Base-by-base conservation (phyloP, 1,284 basidiomycete genomes). In the Wolfiporia cocos region DNA sequence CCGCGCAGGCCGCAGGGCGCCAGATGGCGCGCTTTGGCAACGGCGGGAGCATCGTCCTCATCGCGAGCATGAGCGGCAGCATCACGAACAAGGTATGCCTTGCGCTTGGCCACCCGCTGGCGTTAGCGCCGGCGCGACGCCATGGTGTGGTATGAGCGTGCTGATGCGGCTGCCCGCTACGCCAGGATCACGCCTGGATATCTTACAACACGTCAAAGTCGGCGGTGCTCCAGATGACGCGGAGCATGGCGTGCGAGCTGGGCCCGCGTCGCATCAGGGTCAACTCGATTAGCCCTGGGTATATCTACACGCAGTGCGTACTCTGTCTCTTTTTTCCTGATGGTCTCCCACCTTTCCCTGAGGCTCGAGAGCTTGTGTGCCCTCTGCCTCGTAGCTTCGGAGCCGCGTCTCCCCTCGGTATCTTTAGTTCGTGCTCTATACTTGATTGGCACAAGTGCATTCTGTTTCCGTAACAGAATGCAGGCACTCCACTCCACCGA, bases 51-150 rank as follows among this genome's bases (percentile, higher is more conserved):
- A 89, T 93, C 50, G 76, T 90, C 49, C 64, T 91, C 49, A 81
- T 92, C 52, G 90, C 86, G 18, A 90, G 86, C 46, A 92, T 93
- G 86, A 87, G 84, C 34, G 91, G 88, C 14, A 81, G 80, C 40
- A 81, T 92, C 51, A 87, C 87, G 41, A 92, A 92, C 67, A 78
- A 68, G 63, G 88, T 83, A 53, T 39, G 71, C 45, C 9, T 10
- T 31, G 11, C 28, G 34, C 28, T 32, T 26, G 39, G 12, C n/a
- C 24, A 6, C 34, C 6, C 4, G 14, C n/a, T n/a, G n/a, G n/a
- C n/a, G n/a, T n/a, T n/a, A n/a, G n/a, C n/a, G n/a, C n/a, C n/a
- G n/a, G n/a, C n/a, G n/a, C n/a, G n/a, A n/a, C n/a, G n/a, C n/a
- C n/a, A n/a, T n/a, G n/a, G n/a, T n/a, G n/a, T n/a, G n/a, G n/a